Conservation (phyloP, 495 filamentous ascomycete genomes). For the Aspergillus wentii region DNA sequence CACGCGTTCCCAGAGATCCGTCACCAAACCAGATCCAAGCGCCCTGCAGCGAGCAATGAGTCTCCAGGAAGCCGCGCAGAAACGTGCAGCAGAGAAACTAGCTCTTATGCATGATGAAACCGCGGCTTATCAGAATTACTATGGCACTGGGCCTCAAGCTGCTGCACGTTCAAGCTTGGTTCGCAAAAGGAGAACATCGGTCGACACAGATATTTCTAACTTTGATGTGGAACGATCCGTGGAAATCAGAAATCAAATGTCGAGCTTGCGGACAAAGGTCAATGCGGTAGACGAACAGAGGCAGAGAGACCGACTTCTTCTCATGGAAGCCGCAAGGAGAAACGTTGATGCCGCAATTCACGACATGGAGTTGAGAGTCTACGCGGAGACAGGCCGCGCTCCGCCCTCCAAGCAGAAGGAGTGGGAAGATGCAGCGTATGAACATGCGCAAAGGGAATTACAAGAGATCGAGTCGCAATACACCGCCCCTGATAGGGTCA, state of each 20-base stretch:
- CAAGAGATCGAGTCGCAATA: conserved; percentile 56
- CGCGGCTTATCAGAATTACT: conserved; percentile 65
- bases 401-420: conserved; percentile 62
- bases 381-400: conserved; percentile 71
- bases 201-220: conserved; percentile 57
- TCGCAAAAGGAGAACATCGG: conserved; percentile 60
- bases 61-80: conserved; percentile 80
- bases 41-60: conserved; percentile 46
- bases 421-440: conserved; percentile 72
- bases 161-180: conserved; percentile 51
- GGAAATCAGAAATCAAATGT: conserved; percentile 77
- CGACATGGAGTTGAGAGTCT: conserved; percentile 74
- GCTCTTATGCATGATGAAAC: conserved; percentile 73
- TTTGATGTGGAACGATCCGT: conserved; percentile 65
- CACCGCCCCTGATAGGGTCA: conserved; percentile 57
- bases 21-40: conserved; percentile 25
- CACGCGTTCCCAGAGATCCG: conserved; percentile 28
- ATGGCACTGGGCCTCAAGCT: conserved; percentile 51
- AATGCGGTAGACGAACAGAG: conserved; percentile 70
- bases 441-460: conserved; percentile 56
- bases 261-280: conserved; percentile 62
- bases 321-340: conserved; percentile 75
- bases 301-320: conserved; percentile 62
- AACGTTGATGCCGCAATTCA: conserved; percentile 77
- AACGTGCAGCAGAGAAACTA: conserved; percentile 75